Evolutionary conservation across 805 yeast species (phyloP), one percentile per base, ranked within the genome.

Genomic region (Barnettozyma sp.): DNA sequence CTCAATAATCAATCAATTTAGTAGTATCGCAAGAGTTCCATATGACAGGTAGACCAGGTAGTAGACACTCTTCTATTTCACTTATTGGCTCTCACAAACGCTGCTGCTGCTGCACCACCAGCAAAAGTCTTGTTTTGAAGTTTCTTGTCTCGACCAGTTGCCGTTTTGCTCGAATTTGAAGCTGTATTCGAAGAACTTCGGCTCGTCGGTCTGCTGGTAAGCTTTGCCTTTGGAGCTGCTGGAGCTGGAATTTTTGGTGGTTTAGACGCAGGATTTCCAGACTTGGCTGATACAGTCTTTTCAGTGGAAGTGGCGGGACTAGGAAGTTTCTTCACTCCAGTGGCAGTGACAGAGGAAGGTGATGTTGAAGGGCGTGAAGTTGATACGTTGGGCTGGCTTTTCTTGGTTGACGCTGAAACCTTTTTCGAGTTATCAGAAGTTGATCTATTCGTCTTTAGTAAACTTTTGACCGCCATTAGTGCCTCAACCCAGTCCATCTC

Each of bases 401-500:
- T 25, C 6, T 14, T 14, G 14, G 19, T 7, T 4, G 11, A 12
- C 7, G 22, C 14, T 27, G 28, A 18, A 22, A 5, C 13, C 11
- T 29, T 5, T 19, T 28, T 26, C 13, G 15, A 8, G 10, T 17
- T 18, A 18, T 16, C 18, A 17, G 6, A n/a, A 3, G 32, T 12
- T 3, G 32, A 4, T 13, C 21, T 29, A 22, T 20, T 22, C 11
- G 32, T 13, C 17, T 53, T 67, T 31, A 72, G 59, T 48, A 78
- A 49, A 33, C 78, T 76, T 45, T 80, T 77, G 3, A 86, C 83
- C 44, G 71, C 71, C 44, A 82, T 60, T 39, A 82, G 64, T 34
- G 86, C 71, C 32, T 78, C 82, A 11, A 82, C 78, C 90, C 90
- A 82, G 4, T 74, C 70, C 30, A 71, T 66, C 5, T 63, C 55